Evolutionary conservation across 1,284 basidiomycete species (phyloP).

Genomic region (Apiotrichum gamsii): DNA sequence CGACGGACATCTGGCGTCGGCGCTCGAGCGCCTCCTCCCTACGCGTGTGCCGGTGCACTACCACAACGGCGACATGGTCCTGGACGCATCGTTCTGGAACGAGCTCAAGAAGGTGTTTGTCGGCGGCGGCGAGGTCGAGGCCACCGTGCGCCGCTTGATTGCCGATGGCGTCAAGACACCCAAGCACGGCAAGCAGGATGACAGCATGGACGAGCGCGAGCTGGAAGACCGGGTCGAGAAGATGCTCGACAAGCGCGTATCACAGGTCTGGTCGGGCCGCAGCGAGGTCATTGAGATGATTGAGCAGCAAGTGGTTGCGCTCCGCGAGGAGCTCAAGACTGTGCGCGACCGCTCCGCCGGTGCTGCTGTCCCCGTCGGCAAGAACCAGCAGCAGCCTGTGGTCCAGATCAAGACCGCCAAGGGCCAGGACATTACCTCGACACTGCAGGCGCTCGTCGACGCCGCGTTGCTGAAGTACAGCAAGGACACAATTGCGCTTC

Average conservation of each 20-base stretch:
- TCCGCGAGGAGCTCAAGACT: constrained; percentile 4
- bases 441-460: constrained; percentile 70
- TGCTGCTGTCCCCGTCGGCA: constrained; percentile 32
- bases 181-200: neutral
- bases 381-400: constrained; percentile 32
- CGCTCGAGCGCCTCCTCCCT: constrained; percentile 47
- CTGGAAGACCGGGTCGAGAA: constrained; percentile 37
- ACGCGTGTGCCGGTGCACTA: constrained; percentile 46
- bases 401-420: constrained; percentile 64
- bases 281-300: constrained; percentile 33
- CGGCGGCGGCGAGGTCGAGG: constrained; percentile 33
- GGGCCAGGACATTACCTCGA: constrained; percentile 65
- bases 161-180: constrained; percentile 3
- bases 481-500: constrained; percentile 69
- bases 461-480: constrained; percentile 57
- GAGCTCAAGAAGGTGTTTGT: constrained; percentile 49
- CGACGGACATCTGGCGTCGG: constrained; percentile 36
- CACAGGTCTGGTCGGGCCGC: constrained; percentile 12
- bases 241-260: no score
- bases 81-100: constrained; percentile 50
- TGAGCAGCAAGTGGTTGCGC: constrained; percentile 11
- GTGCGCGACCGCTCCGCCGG: neutral
- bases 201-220: constrained; percentile 35
- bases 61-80: constrained; percentile 41
- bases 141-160: constrained; percentile 11